phyloP scores from a whole-genome alignment of 2,329 filamentous ascomycete genomes.

The Penicillium polonicum region DNA sequence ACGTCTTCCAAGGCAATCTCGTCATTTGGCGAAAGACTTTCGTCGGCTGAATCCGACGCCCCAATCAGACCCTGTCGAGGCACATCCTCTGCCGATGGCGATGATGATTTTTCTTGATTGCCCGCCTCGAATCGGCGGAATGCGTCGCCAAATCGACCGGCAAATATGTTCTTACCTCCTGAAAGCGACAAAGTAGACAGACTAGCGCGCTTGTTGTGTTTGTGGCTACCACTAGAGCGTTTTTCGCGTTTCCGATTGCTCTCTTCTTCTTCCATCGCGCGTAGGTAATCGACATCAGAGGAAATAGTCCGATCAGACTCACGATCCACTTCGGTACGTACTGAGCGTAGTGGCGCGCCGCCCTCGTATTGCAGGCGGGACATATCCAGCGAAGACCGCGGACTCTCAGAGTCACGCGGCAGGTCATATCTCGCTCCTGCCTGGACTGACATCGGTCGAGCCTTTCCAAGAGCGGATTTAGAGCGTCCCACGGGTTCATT shows the following conservation, averaged over 20 bases:
- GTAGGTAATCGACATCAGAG: slow-evolving; percentile 80
- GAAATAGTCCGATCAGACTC: slow-evolving; percentile 55
- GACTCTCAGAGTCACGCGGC: slow-evolving; percentile 71
- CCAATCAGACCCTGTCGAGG: slow-evolving; percentile 64
- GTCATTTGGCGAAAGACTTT: slow-evolving; percentile 35
- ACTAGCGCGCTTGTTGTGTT: slow-evolving; percentile 70
- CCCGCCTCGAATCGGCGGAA: slow-evolving; percentile 84
- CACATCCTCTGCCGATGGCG: slow-evolving; percentile 45
- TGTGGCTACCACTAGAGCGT: slow-evolving; percentile 57
- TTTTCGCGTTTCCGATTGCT: slow-evolving; percentile 58
- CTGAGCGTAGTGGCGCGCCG: slow-evolving; percentile 34
- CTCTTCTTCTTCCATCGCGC: slow-evolving; percentile 67
- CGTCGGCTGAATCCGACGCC: slow-evolving; percentile 65
- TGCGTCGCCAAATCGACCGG: slow-evolving; percentile 86
- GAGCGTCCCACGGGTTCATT: slow-evolving; percentile 58
- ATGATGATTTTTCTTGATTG: slow-evolving; percentile 37
- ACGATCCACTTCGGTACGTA: slow-evolving; percentile 38
- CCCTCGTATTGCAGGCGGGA: slow-evolving; percentile 37
- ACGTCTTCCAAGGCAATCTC: slow-evolving; percentile 58
- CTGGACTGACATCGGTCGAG: slow-evolving; percentile 77
- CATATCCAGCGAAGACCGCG: slow-evolving; percentile 43
- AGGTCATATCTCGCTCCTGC: slow-evolving; percentile 81
- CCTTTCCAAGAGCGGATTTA: slow-evolving; percentile 64
- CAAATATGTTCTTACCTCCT: slow-evolving; percentile 77
- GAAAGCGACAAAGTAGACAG: slow-evolving; percentile 67